A percentile compares a stretch with the other conserved stretches of the same genome.
Evolutionary conservation across 257 asterid genomes (phyloP).

Genomic region (Datura wrightii): DNA sequence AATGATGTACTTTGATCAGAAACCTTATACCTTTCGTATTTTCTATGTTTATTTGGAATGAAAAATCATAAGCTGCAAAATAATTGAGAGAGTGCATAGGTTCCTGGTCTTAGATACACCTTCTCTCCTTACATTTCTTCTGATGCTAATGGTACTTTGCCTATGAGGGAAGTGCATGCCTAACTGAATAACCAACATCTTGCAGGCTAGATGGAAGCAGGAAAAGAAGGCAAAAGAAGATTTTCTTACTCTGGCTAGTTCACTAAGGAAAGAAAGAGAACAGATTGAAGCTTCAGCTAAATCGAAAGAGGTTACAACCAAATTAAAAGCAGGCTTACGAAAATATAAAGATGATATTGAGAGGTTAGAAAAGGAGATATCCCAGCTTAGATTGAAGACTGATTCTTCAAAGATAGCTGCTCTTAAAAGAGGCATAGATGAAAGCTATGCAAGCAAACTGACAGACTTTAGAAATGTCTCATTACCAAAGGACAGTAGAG

Average conservation of each 20-base stretch:
- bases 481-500: slow-evolving; percentile 42
- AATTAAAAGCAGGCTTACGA: slow-evolving; percentile 65
- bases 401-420: slow-evolving; percentile 87
- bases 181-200: slow-evolving; percentile 34
- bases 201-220: slow-evolving; percentile 69
- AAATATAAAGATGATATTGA: slow-evolving; percentile 69
- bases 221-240: slow-evolving; percentile 66
- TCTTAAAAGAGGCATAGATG: slow-evolving; percentile 75
- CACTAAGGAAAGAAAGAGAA: slow-evolving; percentile 66
- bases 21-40: not conserved
- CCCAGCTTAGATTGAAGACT: slow-evolving; percentile 68
- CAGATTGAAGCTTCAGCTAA: slow-evolving; percentile 67
- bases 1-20: not conserved
- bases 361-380: slow-evolving; percentile 72
- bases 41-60: not conserved
- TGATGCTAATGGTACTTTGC: slow-evolving; percentile 13
- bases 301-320: slow-evolving; percentile 68
- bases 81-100: not conserved
- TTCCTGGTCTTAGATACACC: not conserved
- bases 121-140: not conserved
- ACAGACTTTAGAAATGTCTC: slow-evolving; percentile 42
- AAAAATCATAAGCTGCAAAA: not conserved
- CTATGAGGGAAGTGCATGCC: slow-evolving; percentile 32
- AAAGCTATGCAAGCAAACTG: slow-evolving; percentile 67
- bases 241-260: slow-evolving; percentile 56